Evolutionary conservation across 371 early-diverging fungal genomes (phyloP), one percentile per base, ranked within the genome.

Genomic region (Mucor circinelloides): DNA sequence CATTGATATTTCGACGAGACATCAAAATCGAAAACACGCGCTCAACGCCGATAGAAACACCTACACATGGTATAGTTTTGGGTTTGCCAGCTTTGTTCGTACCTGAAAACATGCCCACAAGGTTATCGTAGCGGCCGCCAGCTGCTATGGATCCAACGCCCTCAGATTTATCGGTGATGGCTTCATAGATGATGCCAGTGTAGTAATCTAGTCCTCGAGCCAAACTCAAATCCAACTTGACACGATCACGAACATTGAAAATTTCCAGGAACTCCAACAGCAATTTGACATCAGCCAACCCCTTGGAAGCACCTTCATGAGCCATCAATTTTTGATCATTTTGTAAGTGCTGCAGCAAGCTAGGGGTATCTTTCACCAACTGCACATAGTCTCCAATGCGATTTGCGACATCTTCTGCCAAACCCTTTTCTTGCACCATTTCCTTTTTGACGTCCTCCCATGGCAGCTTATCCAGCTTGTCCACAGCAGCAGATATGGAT

Each of bases 151-250:
- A 98, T 12, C 99, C 99, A 6, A 99, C 90, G n/a, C 97, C 96
- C 25, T 87, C 87, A 15, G 83, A 78, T 31, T 83, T 76, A 19
- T 81, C 85, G 17, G 94, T 85, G 9, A 97, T 92, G 5, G 98
- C 99, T 82, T 99, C 99, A 73, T 99, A 96, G 70, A 99, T 98
- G 60, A 99, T 88, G 31, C 99, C 99, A 10, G 99, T 99, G 88
- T 99, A 99, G 80, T 99, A 99, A 76, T 99, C 99, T 52, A 99
- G 80, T 17, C 99, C 99, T 59, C 99, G 87, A 6, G 99, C 99
- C 61, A 99, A 84, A 64, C 93, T 93, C 60, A 99, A 79, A 78
- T 99, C 99, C 62, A 99, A 90, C 36, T 66, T 62, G 40, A 90
- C 82, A 57, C 86, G 84, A 34, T 91, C 85, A 2, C 77, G 70